A percentile compares a stretch with the other conserved stretches of the same genome.
These are phyloP conservation scores for Diaporthe aspalathi DNA, from an alignment of 2,329 filamentous ascomycete genomes.

Conservation along the genomic window DNA sequence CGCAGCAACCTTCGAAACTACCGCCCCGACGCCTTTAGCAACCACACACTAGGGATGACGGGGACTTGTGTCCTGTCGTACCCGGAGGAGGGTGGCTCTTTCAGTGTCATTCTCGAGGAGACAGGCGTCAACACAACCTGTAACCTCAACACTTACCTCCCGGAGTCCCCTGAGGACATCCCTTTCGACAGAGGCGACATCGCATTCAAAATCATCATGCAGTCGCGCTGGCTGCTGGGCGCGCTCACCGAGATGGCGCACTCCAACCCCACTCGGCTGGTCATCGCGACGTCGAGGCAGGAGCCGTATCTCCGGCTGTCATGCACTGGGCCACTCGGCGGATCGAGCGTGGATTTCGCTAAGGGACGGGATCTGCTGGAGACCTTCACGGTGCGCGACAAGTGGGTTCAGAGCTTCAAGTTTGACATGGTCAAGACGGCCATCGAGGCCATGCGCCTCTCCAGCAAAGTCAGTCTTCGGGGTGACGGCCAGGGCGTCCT, in stretches of 20 bases:
- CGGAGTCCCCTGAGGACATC: conserved; percentile 81
- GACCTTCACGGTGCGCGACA: conserved; percentile 73
- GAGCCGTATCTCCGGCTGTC: conserved; percentile 82
- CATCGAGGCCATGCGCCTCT: conserved; percentile 90
- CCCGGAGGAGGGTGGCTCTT: conserved; percentile 76
- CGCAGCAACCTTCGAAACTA: conserved; percentile 71
- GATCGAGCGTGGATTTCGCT: conserved; percentile 75
- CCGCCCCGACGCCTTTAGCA: conserved; percentile 81
- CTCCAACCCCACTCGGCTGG: conserved; percentile 78
- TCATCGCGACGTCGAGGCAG: conserved; percentile 71
- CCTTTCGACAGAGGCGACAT: conserved; percentile 86
- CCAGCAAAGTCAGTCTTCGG: conserved; percentile 91
- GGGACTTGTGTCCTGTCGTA: conserved; percentile 90
- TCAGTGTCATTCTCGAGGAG: conserved; percentile 89
- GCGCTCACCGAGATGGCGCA: conserved; percentile 76
- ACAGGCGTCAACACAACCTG: conserved; percentile 88
- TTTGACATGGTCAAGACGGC: conserved; percentile 89
- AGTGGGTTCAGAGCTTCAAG: conserved; percentile 80
- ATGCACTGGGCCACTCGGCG: conserved; percentile 69
- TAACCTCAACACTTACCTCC: conserved; percentile 88
- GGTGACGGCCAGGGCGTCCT: conserved; percentile 90
- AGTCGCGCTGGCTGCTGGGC: conserved; percentile 77
- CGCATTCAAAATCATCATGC: conserved; percentile 95
- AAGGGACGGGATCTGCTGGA: conserved; percentile 76
- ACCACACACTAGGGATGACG: conserved; percentile 83